Evolutionary conservation across 129 eudicot genomes (phyloP).

Genomic region (carrot (Daucus carota)): DNA sequence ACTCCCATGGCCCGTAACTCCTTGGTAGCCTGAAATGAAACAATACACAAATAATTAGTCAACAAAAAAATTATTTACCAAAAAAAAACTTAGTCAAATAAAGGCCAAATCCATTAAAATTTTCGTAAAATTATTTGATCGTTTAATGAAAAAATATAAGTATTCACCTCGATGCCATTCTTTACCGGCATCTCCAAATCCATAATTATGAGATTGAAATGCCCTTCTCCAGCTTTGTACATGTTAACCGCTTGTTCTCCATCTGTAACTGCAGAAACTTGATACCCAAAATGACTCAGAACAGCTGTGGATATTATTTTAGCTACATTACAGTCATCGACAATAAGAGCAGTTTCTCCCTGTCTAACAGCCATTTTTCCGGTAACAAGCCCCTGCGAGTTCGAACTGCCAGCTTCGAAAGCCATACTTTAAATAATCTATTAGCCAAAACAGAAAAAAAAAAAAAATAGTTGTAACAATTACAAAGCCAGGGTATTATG

Average conservation of each 20-base stretch:
- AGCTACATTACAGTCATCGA: background rate
- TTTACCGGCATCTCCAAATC: background rate
- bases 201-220: background rate
- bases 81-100: too few species aligned
- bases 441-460: background rate
- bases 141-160: too few species aligned
- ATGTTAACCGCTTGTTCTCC: background rate
- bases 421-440: background rate
- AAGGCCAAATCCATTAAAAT: too few species aligned
- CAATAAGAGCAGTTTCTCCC: background rate
- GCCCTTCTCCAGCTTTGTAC: background rate
- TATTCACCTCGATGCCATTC: too few species aligned
- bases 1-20: background rate
- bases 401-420: background rate
- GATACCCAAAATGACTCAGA: background rate
- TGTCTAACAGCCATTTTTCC: background rate
- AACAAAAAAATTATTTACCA: too few species aligned
- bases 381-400: too few species aligned
- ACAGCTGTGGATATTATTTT: background rate
- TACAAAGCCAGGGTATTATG: too few species aligned
- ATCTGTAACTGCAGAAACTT: background rate
- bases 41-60: too few species aligned
- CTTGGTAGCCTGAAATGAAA: background rate
- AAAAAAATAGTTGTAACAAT: too few species aligned
- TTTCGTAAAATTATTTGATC: too few species aligned